phyloP scores from a whole-genome alignment of 306 rosid species.

The Quercus suber region DNA sequence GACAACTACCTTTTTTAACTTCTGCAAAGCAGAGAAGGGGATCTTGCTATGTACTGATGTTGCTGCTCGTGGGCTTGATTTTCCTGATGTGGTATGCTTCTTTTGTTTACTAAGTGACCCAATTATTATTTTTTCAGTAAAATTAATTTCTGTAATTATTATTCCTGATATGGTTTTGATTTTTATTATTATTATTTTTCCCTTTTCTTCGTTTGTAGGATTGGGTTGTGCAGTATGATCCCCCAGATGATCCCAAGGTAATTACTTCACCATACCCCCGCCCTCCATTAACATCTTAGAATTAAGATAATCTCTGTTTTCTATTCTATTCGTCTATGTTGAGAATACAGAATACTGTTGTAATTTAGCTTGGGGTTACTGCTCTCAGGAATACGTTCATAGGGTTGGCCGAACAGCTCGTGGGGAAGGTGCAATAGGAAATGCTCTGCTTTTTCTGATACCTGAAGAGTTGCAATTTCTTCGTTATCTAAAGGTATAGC shows the following conservation, averaged over 20 bases:
- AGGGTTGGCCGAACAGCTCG: constrained; percentile 99
- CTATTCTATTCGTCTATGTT: constrained; percentile 4
- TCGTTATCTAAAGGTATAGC: not conserved
- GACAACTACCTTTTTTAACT: constrained; percentile 35
- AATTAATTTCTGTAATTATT: not conserved
- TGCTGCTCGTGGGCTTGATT: constrained; percentile 8
- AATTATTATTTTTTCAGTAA: too few relatives aligned
- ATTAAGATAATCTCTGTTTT: not conserved
- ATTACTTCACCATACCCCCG: not conserved
- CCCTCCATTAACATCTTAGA: not conserved
- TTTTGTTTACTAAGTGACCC: not conserved
- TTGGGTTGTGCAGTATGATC: constrained; percentile 99
- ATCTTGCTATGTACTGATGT: too few relatives aligned
- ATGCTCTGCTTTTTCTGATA: not conserved
- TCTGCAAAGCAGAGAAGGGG: too few relatives aligned
- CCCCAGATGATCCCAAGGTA: constrained; percentile 99
- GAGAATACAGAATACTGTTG: not conserved
- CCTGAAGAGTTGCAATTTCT: constrained; percentile 7
- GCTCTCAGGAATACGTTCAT: constrained; percentile 84
- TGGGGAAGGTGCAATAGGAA: constrained; percentile 61
- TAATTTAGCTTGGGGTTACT: constrained; percentile 12
- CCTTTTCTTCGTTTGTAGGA: constrained; percentile 53
- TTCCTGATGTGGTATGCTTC: constrained; percentile 1
- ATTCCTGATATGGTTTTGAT: not conserved
- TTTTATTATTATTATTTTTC: not conserved